A percentile compares a stretch with the other conserved stretches of the same genome.
Evolutionary conservation across 1,284 basidiomycete genomes (phyloP).

Genomic region (Ustilago xerochloae): DNA sequence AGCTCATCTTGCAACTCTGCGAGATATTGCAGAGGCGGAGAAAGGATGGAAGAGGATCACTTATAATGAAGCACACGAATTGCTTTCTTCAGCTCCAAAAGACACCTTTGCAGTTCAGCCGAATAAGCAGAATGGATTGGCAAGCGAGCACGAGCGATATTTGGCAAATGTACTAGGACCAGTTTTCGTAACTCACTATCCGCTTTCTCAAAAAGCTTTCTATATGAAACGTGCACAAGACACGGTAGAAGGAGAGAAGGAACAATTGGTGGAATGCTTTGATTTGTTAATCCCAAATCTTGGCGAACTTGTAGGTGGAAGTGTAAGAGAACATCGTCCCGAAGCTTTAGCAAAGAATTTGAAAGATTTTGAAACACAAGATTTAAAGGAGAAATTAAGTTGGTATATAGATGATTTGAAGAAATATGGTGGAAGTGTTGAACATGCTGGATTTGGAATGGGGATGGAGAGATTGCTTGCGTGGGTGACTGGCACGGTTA

Average conservation of each 20-base stretch:
- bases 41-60: slow-evolving; percentile 79
- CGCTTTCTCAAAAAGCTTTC: slow-evolving; percentile 84
- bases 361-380: slow-evolving; percentile 1
- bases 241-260: too few relatives aligned
- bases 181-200: slow-evolving; percentile 92
- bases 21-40: neutral
- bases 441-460: slow-evolving; percentile 65
- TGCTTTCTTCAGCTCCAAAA: slow-evolving; percentile 69
- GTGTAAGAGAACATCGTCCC: slow-evolving; percentile 85
- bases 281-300: slow-evolving; percentile 88
- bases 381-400: slow-evolving; percentile 10
- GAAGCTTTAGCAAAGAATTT: slow-evolving; percentile 59
- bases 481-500: slow-evolving; percentile 60
- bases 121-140: slow-evolving; percentile 78
- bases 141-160: slow-evolving; percentile 92
- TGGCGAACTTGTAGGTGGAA: slow-evolving; percentile 92
- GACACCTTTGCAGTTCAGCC: slow-evolving; percentile 69
- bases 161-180: slow-evolving; percentile 80
- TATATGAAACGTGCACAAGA: slow-evolving; percentile 96
- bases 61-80: slow-evolving; percentile 80
- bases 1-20: slow-evolving; percentile 1
- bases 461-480: slow-evolving; percentile 63
- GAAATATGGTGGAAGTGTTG: slow-evolving; percentile 50
- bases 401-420: slow-evolving; percentile 64
- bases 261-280: slow-evolving; percentile 81